Evolutionary conservation across 306 rosid species (phyloP).

Genomic region (Psophocarpus tetragonolobus): DNA sequence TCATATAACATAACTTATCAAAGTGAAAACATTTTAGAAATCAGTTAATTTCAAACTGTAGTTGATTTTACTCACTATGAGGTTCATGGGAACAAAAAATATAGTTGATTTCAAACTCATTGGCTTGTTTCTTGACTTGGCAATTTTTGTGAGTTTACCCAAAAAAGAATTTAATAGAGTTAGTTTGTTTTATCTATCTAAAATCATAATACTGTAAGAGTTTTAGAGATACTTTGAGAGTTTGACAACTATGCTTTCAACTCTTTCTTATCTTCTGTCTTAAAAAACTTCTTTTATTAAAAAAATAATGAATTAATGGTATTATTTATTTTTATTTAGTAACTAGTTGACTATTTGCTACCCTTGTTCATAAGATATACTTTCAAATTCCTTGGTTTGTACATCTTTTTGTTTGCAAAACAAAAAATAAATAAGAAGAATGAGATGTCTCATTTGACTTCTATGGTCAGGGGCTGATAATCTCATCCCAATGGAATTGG

Average conservation of each 20-base stretch:
- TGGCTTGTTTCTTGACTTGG: no score
- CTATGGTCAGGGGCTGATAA: constrained; percentile 84
- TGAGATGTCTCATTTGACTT: constrained; percentile 16
- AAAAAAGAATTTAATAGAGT: no score
- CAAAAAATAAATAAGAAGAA: background rate
- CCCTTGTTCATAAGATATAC: constrained; percentile 12
- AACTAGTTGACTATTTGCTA: background rate
- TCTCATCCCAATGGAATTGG: constrained; percentile 97
- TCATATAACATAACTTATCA: no score
- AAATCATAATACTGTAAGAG: no score
- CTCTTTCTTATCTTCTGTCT: background rate
- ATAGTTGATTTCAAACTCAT: no score
- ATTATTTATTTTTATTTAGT: constrained; percentile 1
- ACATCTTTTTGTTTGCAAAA: constrained; percentile 10
- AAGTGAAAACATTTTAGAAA: no score
- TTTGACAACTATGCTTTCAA: background rate
- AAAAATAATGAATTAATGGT: background rate
- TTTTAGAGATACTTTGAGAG: no score
- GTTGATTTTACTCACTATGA: no score
- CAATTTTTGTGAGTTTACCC: no score
- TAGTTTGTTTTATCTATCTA: no score
- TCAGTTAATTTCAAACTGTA: no score
- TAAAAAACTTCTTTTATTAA: background rate
- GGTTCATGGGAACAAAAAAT: no score
- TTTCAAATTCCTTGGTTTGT: constrained; percentile 25